Evolutionary conservation across 2,329 filamentous ascomycete species (phyloP).

Genomic region (Fusarium incarnatum): DNA sequence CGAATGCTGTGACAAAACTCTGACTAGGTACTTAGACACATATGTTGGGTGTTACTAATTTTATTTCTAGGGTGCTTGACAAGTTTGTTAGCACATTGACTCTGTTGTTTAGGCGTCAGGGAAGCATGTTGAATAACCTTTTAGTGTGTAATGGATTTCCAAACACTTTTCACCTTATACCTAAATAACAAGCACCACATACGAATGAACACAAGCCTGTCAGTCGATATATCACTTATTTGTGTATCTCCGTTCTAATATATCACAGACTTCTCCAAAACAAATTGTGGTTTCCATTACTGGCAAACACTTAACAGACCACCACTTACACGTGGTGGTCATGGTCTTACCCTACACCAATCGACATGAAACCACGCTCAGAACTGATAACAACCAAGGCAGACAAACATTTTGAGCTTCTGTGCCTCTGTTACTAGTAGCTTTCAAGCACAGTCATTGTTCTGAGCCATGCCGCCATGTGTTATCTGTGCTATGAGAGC

Average conservation of each 20-base stretch:
- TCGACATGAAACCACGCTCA: not conserved
- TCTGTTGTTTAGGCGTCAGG: too few species aligned
- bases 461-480: not conserved
- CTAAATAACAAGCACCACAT: not conserved
- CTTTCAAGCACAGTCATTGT: not conserved
- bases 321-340: not conserved
- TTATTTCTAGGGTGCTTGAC: too few species aligned
- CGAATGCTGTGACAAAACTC: too few species aligned
- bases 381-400: not conserved
- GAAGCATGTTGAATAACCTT: not conserved
- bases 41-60: too few species aligned
- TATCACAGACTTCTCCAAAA: not conserved
- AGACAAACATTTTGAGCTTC: not conserved
- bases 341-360: slow-evolving; percentile 1
- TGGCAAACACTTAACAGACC: not conserved
- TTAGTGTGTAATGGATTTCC: accelerated
- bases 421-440: not conserved
- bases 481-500: not conserved
- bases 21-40: too few species aligned
- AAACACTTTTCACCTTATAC: too few species aligned
- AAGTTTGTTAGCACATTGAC: too few species aligned
- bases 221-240: not conserved
- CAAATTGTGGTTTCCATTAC: too few species aligned
- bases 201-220: not conserved
- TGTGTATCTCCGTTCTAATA: not conserved